Evolutionary conservation across 139 green algal species (phyloP).

Genomic region (Ulvella scutata): DNA sequence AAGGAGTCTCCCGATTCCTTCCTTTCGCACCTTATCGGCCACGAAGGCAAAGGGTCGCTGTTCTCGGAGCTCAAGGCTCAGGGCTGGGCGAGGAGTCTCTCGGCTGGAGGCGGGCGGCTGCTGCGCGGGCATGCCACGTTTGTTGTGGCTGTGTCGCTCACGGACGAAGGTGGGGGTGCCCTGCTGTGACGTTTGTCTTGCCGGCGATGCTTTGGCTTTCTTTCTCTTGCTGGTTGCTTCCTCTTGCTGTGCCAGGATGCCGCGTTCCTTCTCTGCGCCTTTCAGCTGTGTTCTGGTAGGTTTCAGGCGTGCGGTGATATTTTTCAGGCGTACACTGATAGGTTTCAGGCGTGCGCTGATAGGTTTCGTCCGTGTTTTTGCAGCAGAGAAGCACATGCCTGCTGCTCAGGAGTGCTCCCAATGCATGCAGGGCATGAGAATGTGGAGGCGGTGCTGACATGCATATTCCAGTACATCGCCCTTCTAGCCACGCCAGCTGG

Average conservation of each 20-base stretch:
- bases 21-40: slow-evolving; percentile 63
- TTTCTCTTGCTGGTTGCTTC: no score
- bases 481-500: background rate
- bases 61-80: slow-evolving; percentile 68
- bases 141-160: slow-evolving; percentile 36
- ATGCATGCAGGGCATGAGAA: slow-evolving; percentile 31
- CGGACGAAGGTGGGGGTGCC: slow-evolving; percentile 23
- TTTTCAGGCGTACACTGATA: no score
- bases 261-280: no score
- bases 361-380: no score
- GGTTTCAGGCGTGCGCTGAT: no score
- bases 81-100: slow-evolving; percentile 44
- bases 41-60: slow-evolving; percentile 60
- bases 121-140: slow-evolving; percentile 33
- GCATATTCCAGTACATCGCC: slow-evolving; percentile 39
- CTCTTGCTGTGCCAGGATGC: no score
- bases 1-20: slow-evolving; percentile 41
- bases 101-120: slow-evolving; percentile 40
- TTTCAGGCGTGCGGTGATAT: no score
- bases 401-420: no score
- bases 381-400: no score
- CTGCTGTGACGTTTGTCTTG: no score
- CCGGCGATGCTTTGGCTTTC: no score
- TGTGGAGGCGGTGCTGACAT: slow-evolving; percentile 23
- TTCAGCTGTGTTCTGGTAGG: no score